Evolutionary conservation across 345 rosid genomes (phyloP).

Genomic region (Dipteronia dyeriana): DNA sequence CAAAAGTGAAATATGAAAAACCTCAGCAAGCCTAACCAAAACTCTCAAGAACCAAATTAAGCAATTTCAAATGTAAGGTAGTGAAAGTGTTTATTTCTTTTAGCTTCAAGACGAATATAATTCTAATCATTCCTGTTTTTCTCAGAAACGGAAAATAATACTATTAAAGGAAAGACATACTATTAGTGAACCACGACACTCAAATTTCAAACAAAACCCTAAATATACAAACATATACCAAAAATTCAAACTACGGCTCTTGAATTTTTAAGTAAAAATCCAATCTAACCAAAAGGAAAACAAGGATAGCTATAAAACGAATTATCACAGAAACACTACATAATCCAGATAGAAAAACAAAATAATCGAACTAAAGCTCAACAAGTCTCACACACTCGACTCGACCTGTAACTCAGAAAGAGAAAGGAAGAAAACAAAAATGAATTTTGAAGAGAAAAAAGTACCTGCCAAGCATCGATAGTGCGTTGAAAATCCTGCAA

Average conservation of each 20-base stretch:
- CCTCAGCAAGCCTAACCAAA: background rate
- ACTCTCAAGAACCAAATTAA: background rate
- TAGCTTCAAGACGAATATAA: background rate
- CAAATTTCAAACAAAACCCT: constrained; percentile 15
- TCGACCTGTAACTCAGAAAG: background rate
- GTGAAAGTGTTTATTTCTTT: background rate
- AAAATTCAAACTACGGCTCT: background rate
- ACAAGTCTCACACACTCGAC: background rate
- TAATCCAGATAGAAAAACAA: constrained; percentile 4
- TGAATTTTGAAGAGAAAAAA: background rate
- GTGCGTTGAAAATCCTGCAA: constrained; percentile 91
- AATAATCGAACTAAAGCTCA: constrained; percentile 1
- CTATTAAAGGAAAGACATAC: background rate
- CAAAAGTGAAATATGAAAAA: background rate
- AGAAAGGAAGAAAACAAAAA: background rate
- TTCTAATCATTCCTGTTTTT: background rate
- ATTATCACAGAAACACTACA: background rate
- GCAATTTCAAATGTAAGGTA: background rate
- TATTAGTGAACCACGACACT: background rate
- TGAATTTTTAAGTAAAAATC: constrained; percentile 2
- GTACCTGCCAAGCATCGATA: constrained; percentile 98
- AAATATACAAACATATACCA: background rate
- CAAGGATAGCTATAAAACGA: background rate
- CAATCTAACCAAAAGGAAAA: background rate
- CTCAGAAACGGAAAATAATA: background rate